Evolutionary conservation across 2,329 filamentous ascomycete species (phyloP), one percentile per base, ranked within the genome.

Genomic region (Fusarium euwallaceae): DNA sequence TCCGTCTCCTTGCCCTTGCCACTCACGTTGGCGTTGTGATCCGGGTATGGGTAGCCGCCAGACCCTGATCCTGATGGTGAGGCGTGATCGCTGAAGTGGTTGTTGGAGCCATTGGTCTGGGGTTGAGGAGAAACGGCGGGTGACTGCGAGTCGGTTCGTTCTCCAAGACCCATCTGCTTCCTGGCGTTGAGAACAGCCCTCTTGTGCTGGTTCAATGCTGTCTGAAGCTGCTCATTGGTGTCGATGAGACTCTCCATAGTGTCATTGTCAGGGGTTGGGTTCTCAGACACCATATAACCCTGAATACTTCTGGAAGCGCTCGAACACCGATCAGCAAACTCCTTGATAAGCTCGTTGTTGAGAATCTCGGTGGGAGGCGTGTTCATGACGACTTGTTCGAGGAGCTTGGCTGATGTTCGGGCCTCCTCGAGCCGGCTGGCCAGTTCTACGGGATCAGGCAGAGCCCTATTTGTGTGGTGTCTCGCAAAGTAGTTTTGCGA

Each of bases 241-340:
- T 98, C 95, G 79, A 99, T 98, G 71, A 99, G 86, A 16, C 92
- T 95, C 80, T 97, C 92, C 89, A 98, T 95, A 1, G 96, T 98
- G 76, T 98, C 93, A 79, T 98, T 96, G 82, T 98, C 97, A 0
- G 96, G 95, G 1, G 90, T 81, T 0, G 96, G 95, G 80, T 94
- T 90, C 66, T 93, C 92, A 56, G 92, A 90, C 48, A 92, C 88
- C 87, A 98, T 98, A 84, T 97, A 98, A 36, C 88, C 88, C 79
- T 98, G 95, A 77, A 98, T 91, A 80, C 93, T 94, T 64, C 92
- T 89, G 62, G 94, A 92, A 6, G 96, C 96, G 65, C 91, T 90
- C 73, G 92, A 91, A 80, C 96, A 98, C 27, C 97, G 92, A 77
- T 97, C 93, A 58, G 92, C 91, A 81, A 99, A 98, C 84, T 99